These are phyloP conservation scores for Pinus albicaulis DNA, from an alignment of 75 land plant genomes.

Conservation along the genomic window DNA sequence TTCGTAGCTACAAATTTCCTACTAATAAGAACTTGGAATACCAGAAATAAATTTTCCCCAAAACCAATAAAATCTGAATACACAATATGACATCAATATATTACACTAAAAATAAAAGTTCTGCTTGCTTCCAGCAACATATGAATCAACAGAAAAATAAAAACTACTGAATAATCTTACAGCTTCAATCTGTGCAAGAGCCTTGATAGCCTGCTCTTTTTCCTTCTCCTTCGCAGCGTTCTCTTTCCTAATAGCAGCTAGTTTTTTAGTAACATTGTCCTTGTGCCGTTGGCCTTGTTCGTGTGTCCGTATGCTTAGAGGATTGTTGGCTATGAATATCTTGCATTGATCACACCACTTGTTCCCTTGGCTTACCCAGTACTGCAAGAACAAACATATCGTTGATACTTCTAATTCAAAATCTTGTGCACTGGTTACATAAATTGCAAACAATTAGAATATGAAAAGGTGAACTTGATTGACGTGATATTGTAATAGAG, in stretches of 20 bases:
- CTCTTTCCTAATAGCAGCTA: constrained; percentile 72
- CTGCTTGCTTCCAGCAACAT: not conserved
- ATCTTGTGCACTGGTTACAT: too few relatives aligned
- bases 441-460: too few relatives aligned
- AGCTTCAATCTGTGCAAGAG: constrained; percentile 75
- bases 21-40: too few relatives aligned
- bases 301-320: constrained; percentile 86
- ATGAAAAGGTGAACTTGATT: too few relatives aligned
- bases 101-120: not conserved
- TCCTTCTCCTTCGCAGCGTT: constrained; percentile 79
- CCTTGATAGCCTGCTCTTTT: constrained; percentile 57
- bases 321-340: constrained; percentile 88
- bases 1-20: not conserved
- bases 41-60: too few relatives aligned
- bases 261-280: constrained; percentile 78
- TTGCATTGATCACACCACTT: constrained; percentile 99
- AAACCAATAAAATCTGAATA: too few relatives aligned
- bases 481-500: too few relatives aligned
- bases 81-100: too few relatives aligned
- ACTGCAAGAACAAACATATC: constrained; percentile 41
- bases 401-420: too few relatives aligned
- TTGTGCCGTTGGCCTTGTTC: constrained; percentile 90
- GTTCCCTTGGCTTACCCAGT: constrained; percentile 99
- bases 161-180: constrained; percentile 30
- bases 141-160: not conserved